Base-by-base conservation (phyloP, 164 flowering plant species). In the Macadamia integrifolia region DNA sequence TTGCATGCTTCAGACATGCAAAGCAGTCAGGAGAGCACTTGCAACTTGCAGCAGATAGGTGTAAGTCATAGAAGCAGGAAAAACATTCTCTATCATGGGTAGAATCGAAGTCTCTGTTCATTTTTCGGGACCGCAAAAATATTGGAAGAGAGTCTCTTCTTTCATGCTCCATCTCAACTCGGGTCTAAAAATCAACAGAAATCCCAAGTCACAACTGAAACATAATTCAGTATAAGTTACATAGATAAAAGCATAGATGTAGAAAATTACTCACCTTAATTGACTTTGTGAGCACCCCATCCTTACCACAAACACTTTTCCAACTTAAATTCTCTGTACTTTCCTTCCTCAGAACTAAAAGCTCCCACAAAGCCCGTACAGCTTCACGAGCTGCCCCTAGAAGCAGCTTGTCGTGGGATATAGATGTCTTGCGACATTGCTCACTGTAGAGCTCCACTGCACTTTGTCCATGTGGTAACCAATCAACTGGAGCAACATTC, bases 401-500 rank as follows among this genome's bases (percentile, higher is more conserved):
- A 23, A 88, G 79, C 75, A 89, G 70, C 70, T 87, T 89, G 76
- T 89, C 95, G 78, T 89, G 95, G 12, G 95, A 89, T 1, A 89
- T 11, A 10, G 92, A 81, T 18, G 90, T 89, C 65, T 76, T 86
- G 28, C 92, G 63, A 53, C 79, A 80, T 76, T 86, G 90, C 68
- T 79, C 79, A 67, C 84, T 75, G 65, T 89, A 89, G 11, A 86
- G 79, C 78, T 89, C 90, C 66, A 87, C 76, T 59, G 92, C 90
- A 79, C 76, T 80, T 65, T 86, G 89, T 48, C 95, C 95, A 81
- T 89, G 89, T 23, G 90, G 86, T 72, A 86, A 78, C 95, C 90
- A 89, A 60, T 87, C 90, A 78, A 87, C 83, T 70, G 95, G 92
- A 65, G 92, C 90, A 15, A 84, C 90, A 80, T 87, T 89, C 58